Evolutionary conservation across 148 eudicot species (phyloP), one percentile per base, ranked within the genome.

Genomic region (Agrostemma githago): DNA sequence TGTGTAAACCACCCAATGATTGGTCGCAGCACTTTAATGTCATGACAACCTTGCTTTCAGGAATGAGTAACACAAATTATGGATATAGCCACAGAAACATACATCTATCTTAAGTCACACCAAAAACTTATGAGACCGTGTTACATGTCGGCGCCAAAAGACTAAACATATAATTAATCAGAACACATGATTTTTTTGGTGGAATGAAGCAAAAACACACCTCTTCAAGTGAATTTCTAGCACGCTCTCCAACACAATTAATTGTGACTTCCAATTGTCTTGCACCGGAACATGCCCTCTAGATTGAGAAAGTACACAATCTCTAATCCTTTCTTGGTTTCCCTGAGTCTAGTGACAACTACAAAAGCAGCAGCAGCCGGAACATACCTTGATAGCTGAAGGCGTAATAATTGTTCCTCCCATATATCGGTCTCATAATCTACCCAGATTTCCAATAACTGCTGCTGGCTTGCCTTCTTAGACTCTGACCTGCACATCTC

Each of bases 221-320:
- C 97, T 94, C 98, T 83, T 94, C 98, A 66, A 94, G 71, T 51
- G 98, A 91, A 82, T 90, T 94, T 68, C 98, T 97, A 71, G 97
- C 98, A 85, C 98, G 85, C 77, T 94, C 97, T 77, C 97, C 98
- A 58, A 94, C 89, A 64, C 98, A 97, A 81, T 94, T 94, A 71
- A 94, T 82, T 17, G 98, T 92, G 8, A 94, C 98, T 81, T 94
- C 97, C 43, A 94, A 65, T 77, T 94, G 97, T 69, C 98, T 87
- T 73, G 98, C 98, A 60, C 98, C 98, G n/a, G 89, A 86, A 83
- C 77, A 84, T 57, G 98, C 97, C 59, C 98, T 97, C 98, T 94
- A 83, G 72, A 85, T 40, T 76, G 7, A 86, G 39, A 84, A 46
- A 74, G 58, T 68, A 19, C 73, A n/a, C 77, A 63, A 73, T 57